Conservation (phyloP, 306 rosid species). For the Corylus heterophylla region DNA sequence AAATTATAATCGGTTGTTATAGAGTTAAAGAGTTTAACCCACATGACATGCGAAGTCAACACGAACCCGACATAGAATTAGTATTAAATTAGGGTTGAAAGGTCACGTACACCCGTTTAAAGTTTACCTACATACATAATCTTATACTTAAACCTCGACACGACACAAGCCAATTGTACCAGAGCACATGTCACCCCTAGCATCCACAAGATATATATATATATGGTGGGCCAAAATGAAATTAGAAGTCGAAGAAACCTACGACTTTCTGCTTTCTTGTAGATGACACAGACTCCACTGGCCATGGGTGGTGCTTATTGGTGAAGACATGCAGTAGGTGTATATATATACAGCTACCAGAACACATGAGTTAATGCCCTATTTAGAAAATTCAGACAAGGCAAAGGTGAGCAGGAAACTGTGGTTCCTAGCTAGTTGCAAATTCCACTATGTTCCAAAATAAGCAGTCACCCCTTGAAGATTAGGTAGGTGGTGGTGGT, state of each 20-base stretch:
- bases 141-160: too few species aligned
- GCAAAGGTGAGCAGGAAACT: not conserved
- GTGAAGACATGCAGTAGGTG: not conserved
- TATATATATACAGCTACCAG: not conserved
- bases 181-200: too few species aligned
- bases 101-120: too few species aligned
- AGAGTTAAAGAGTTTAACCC: too few species aligned
- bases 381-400: not conserved
- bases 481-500: constrained; percentile 18
- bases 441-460: too few species aligned
- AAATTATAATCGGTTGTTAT: too few species aligned
- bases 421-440: not conserved
- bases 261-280: not conserved
- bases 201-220: too few species aligned
- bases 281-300: not conserved
- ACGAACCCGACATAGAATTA: too few species aligned
- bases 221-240: not conserved
- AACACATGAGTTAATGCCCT: not conserved
- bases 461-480: constrained; percentile 11
- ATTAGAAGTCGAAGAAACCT: not conserved
- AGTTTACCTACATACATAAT: too few species aligned
- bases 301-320: not conserved
- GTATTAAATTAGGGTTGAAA: too few species aligned
- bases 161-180: too few species aligned
- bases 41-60: too few species aligned